These are phyloP conservation scores for Cladophialophora bantiana DNA, from an alignment of 2,329 filamentous ascomycete species.

Conservation along the genomic window DNA sequence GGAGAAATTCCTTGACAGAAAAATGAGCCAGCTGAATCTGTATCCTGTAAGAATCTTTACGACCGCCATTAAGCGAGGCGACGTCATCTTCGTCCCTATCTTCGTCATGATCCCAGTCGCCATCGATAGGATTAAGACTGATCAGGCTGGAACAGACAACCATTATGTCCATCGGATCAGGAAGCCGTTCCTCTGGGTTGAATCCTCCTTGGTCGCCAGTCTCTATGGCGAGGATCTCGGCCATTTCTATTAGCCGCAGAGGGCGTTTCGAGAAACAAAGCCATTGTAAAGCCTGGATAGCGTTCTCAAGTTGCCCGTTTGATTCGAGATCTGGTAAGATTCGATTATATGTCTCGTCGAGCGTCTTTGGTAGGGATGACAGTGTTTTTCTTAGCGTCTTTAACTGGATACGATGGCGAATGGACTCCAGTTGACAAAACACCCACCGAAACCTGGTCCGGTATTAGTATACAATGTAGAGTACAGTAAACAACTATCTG, in stretches of 20 bases:
- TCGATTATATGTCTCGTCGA: conserved; percentile 39
- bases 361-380: conserved; percentile 37
- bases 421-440: conserved; percentile 40
- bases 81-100: not conserved
- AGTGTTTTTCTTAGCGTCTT: conserved; percentile 34
- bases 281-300: conserved; percentile 24
- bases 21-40: conserved; percentile 39
- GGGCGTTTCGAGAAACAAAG: conserved; percentile 25
- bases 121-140: conserved; percentile 8
- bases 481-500: not conserved
- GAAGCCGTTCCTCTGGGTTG: conserved; percentile 23
- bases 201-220: conserved; percentile 24
- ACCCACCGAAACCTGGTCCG: conserved; percentile 40
- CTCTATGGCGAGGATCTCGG: conserved; percentile 29
- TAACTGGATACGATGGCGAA: conserved; percentile 36
- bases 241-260: conserved; percentile 22
- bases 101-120: not conserved
- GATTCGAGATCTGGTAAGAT: conserved; percentile 21
- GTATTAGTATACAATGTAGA: not conserved
- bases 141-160: conserved; percentile 39
- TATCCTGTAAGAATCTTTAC: conserved; percentile 1
- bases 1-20: conserved; percentile 42
- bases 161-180: conserved; percentile 33
- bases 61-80: not conserved
- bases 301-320: conserved; percentile 18